phyloP scores from a whole-genome alignment of 345 rosid species.

The Salix purpurea region DNA sequence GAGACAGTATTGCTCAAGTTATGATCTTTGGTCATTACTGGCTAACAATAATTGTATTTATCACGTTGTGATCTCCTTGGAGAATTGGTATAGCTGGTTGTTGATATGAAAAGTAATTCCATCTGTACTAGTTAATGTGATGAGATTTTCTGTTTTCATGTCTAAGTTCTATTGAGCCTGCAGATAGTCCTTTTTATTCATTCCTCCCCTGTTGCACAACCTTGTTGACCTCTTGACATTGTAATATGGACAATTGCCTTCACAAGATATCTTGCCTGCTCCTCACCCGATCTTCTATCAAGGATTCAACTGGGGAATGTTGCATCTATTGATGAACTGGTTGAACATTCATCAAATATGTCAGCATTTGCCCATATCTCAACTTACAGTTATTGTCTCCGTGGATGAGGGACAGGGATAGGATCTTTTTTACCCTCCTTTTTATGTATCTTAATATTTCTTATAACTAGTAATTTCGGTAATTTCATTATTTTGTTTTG shows the following conservation, averaged over 20 bases:
- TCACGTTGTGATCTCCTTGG: not conserved
- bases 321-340: conserved; percentile 9
- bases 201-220: not conserved
- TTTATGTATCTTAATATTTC: not conserved
- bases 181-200: not conserved
- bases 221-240: not conserved
- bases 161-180: not conserved
- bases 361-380: not conserved
- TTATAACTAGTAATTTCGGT: too few species aligned
- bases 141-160: not conserved
- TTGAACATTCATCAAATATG: not conserved
- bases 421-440: conserved; percentile 2
- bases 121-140: not conserved
- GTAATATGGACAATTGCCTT: not conserved
- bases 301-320: conserved; percentile 7
- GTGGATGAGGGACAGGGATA: not conserved
- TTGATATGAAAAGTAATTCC: not conserved
- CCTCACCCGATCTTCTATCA: not conserved
- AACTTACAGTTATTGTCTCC: not conserved
- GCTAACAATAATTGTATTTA: not conserved
- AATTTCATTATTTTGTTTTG: not conserved
- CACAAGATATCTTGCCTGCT: not conserved
- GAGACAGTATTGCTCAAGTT: not conserved
- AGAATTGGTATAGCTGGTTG: not conserved
- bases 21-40: not conserved